phyloP scores from a whole-genome alignment of 2,329 filamentous ascomycete genomes.

The Chaetomiaceae sp. region DNA sequence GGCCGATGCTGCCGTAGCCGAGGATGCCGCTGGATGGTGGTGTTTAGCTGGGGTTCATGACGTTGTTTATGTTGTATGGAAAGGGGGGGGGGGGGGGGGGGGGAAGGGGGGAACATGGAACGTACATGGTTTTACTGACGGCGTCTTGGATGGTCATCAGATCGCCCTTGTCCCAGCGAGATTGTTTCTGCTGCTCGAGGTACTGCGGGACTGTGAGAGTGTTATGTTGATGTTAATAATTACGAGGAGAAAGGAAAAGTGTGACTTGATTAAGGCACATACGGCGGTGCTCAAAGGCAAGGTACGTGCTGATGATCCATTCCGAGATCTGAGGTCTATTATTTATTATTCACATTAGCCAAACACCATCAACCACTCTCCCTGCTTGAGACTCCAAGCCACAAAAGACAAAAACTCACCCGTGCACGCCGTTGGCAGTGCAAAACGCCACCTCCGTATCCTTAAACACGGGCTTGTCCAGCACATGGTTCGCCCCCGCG shows the following conservation, averaged over 20 bases:
- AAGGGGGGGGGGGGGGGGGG: not conserved
- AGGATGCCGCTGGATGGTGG: slow-evolving; percentile 41
- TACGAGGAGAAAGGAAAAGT: no score
- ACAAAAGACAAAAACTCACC: no score
- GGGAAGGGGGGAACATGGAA: no score
- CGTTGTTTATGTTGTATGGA: not conserved
- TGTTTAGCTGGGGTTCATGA: no score
- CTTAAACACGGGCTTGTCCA: slow-evolving; percentile 43
- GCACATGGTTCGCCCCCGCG: slow-evolving; percentile 49
- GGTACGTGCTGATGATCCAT: slow-evolving; percentile 50
- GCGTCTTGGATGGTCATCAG: slow-evolving; percentile 37
- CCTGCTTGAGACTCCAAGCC: no score
- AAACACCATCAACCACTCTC: not conserved
- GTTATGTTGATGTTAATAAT: no score
- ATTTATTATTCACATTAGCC: not conserved
- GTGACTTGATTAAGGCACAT: slow-evolving; percentile 23
- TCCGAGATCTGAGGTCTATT: slow-evolving; percentile 48
- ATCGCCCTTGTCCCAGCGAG: slow-evolving; percentile 38
- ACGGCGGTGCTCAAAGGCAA: slow-evolving; percentile 46
- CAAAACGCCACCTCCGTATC: slow-evolving; percentile 48
- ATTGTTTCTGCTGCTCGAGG: slow-evolving; percentile 39
- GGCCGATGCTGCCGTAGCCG: slow-evolving; percentile 51
- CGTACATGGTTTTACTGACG: slow-evolving; percentile 47
- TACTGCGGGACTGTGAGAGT: slow-evolving; percentile 41
- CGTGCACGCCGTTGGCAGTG: slow-evolving; percentile 55